These are phyloP conservation scores for Lactuca sativa DNA, from an alignment of 129 eudicot species.

Conservation along the genomic window DNA sequence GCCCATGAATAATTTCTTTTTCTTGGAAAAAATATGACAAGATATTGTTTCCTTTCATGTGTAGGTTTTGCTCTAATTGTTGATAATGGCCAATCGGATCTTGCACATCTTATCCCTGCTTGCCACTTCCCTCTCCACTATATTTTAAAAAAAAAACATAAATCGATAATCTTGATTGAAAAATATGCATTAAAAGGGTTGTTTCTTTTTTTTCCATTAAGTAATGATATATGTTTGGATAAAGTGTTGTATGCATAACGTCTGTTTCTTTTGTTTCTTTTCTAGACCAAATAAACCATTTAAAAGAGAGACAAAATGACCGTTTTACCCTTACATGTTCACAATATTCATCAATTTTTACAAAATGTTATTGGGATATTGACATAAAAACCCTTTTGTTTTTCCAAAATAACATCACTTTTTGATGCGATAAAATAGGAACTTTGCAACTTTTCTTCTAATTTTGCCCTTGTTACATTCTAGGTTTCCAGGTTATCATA, in stretches of 20 bases:
- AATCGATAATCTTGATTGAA: background rate
- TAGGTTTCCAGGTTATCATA: too few species aligned
- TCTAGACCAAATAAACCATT: too few species aligned
- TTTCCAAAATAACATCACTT: too few species aligned
- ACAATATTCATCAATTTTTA: too few species aligned
- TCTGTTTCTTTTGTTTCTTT: too few species aligned
- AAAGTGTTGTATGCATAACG: background rate
- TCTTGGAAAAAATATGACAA: slow-evolving; percentile 87
- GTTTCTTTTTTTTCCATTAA: background rate
- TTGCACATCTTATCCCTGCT: slow-evolving; percentile 87
- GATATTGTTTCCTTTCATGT: slow-evolving; percentile 86
- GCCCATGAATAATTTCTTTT: slow-evolving; percentile 91
- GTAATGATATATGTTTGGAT: background rate
- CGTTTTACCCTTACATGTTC: background rate
- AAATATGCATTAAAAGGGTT: background rate
- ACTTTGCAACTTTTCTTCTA: too few species aligned
- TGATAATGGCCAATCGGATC: slow-evolving; percentile 90
- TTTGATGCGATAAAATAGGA: too few species aligned
- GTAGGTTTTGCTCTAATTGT: slow-evolving; percentile 93
- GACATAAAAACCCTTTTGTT: too few species aligned
- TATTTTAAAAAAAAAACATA: slow-evolving; percentile 15
- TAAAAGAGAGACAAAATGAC: background rate
- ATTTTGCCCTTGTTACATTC: too few species aligned
- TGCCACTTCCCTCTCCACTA: slow-evolving; percentile 99
- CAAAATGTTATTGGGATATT: too few species aligned